These are phyloP conservation scores for Golovinomyces cichoracearum DNA, from an alignment of 2,329 filamentous ascomycete genomes.

Conservation along the genomic window DNA sequence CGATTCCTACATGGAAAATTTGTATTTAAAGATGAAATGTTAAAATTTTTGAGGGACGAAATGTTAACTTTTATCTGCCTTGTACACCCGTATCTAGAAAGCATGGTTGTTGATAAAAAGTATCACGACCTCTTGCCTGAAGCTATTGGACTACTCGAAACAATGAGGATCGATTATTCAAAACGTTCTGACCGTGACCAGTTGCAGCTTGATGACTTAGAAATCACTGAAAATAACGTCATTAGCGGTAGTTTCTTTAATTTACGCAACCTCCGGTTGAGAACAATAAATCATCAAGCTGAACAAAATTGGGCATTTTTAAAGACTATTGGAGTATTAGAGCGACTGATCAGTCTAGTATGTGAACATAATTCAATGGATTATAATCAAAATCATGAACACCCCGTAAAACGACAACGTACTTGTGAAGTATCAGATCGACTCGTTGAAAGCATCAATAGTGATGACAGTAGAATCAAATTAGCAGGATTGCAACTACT, in stretches of 20 bases:
- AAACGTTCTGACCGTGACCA: slow-evolving; percentile 42
- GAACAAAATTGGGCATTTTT: slow-evolving; percentile 36
- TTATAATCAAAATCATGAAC: slow-evolving; percentile 4
- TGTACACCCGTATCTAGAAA: slow-evolving; percentile 36
- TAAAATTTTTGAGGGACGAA: slow-evolving; percentile 42
- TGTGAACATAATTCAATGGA: slow-evolving; percentile 3
- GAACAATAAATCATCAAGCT: slow-evolving; percentile 25
- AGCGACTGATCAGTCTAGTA: slow-evolving; percentile 15
- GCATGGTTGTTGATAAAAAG: slow-evolving; percentile 22
- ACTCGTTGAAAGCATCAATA: slow-evolving; percentile 10
- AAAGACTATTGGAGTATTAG: slow-evolving; percentile 31
- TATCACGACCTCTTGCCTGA: slow-evolving; percentile 15
- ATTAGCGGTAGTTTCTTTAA: slow-evolving; percentile 17
- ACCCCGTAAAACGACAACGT: slow-evolving; percentile 14
- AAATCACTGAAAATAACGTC: slow-evolving; percentile 17
- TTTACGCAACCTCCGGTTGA: slow-evolving; percentile 26
- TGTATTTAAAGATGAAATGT: slow-evolving; percentile 27
- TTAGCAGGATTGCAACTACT: slow-evolving; percentile 24
- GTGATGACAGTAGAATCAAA: slow-evolving; percentile 7
- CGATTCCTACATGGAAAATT: slow-evolving; percentile 55
- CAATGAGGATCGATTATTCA: slow-evolving; percentile 54
- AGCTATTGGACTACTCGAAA: slow-evolving; percentile 40
- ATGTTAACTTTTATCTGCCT: slow-evolving; percentile 47
- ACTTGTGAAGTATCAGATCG: slow-evolving; percentile 7
- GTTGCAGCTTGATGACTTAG: slow-evolving; percentile 54